Conservation (phyloP, 352 stramenopile species). For the Globisporangium echinulatum region DNA sequence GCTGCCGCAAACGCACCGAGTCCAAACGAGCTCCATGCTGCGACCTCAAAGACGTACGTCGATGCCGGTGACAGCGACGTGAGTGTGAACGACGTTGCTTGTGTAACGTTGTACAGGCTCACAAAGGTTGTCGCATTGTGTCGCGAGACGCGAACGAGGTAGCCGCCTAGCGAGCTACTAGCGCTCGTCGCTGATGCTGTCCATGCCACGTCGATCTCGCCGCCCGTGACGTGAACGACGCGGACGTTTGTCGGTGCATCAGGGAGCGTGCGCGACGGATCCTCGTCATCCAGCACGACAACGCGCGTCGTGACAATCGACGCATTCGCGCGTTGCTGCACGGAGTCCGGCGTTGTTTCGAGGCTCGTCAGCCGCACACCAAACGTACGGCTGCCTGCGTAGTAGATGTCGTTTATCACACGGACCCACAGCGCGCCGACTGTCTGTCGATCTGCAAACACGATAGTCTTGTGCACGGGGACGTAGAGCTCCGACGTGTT, state of each 20-base stretch:
- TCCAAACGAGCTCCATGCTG: constrained; percentile 44
- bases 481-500: constrained; percentile 30
- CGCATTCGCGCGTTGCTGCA: background rate
- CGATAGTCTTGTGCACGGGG: constrained; percentile 14
- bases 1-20: constrained; percentile 24
- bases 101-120: constrained; percentile 38
- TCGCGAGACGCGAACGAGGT: constrained; percentile 28
- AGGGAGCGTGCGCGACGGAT: constrained; percentile 21
- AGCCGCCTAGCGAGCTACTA: constrained; percentile 10
- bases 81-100: constrained; percentile 22
- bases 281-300: constrained; percentile 44
- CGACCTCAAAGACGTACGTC: constrained; percentile 30
- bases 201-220: constrained; percentile 43
- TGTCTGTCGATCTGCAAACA: constrained; percentile 31
- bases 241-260: constrained; percentile 7
- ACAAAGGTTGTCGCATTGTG: constrained; percentile 13
- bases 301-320: constrained; percentile 24
- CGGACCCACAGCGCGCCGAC: constrained; percentile 28
- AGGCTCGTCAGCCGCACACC: constrained; percentile 26
- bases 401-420: constrained; percentile 41
- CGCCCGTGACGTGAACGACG: constrained; percentile 26
- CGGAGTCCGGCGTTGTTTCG: background rate
- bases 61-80: constrained; percentile 25
- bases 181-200: background rate
- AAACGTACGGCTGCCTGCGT: constrained; percentile 24